phyloP scores from a whole-genome alignment of 140 eudicot genomes.

The Flaveria floridana region DNA sequence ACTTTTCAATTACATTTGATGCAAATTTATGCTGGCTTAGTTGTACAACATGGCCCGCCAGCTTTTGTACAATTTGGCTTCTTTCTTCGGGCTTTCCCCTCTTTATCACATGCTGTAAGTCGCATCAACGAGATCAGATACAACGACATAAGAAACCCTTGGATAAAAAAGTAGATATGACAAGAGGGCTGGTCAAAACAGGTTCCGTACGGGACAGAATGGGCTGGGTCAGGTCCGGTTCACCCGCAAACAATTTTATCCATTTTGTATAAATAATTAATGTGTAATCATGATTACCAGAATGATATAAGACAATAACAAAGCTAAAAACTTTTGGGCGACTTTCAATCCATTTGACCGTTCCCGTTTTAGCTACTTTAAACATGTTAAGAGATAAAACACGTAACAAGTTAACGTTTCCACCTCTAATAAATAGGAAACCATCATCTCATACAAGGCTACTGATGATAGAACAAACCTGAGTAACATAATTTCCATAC shows the following conservation, averaged over 20 bases:
- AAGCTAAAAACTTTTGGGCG: not conserved
- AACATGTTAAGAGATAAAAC: not conserved
- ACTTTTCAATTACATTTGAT: slow-evolving; percentile 87
- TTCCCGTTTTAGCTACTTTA: too few species aligned
- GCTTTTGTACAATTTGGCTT: slow-evolving; percentile 57
- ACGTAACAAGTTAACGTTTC: not conserved
- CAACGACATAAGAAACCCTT: not conserved
- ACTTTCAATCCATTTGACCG: too few species aligned
- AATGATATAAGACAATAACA: not conserved
- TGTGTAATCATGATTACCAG: not conserved
- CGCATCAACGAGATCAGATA: slow-evolving; percentile 22
- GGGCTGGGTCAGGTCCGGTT: not conserved
- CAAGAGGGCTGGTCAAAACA: not conserved
- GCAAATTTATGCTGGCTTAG: slow-evolving; percentile 95
- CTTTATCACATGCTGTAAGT: slow-evolving; percentile 75
- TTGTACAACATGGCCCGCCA: slow-evolving; percentile 59
- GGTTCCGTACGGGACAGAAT: not conserved
- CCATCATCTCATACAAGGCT: not conserved
- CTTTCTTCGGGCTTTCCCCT: slow-evolving; percentile 80
- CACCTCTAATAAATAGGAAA: not conserved
- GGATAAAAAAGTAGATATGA: not conserved
- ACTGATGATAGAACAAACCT: slow-evolving; percentile 51
- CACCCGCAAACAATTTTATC: not conserved
- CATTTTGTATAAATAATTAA: not conserved
- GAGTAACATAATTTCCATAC: slow-evolving; percentile 92